Conservation (phyloP, 2,329 filamentous ascomycete species). For the Lanzia echinophila region DNA sequence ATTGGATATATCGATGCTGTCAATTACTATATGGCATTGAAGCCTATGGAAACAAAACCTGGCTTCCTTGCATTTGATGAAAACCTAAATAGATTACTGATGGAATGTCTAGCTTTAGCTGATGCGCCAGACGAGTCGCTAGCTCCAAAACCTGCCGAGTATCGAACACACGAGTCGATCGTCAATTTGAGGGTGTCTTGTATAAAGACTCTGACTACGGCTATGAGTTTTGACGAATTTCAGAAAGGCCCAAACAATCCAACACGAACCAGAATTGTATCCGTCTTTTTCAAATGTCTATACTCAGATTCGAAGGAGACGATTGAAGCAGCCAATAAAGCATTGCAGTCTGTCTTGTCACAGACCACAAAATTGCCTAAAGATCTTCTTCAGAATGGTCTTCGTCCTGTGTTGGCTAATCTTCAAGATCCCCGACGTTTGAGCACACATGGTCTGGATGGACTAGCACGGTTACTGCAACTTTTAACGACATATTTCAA, state of each 20-base stretch:
- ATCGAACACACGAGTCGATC: conserved; percentile 92
- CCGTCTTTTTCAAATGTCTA: conserved; percentile 95
- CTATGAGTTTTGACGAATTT: conserved; percentile 90
- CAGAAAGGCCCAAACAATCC: conserved; percentile 65
- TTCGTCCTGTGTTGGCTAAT: conserved; percentile 93
- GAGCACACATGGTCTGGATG: conserved; percentile 82
- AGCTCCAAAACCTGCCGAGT: conserved; percentile 87
- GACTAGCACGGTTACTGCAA: conserved; percentile 80
- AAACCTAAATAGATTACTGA: conserved; percentile 77
- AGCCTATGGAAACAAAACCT: too few relatives aligned
- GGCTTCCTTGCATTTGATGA: conserved; percentile 92
- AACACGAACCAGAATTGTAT: conserved; percentile 68
- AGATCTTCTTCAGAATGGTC: conserved; percentile 86
- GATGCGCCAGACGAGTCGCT: conserved; percentile 92
- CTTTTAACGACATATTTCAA: conserved; percentile 98
- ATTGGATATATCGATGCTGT: conserved; percentile 98
- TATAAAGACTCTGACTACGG: conserved; percentile 85
- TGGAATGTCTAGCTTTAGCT: conserved; percentile 88
- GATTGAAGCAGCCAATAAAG: conserved; percentile 87
- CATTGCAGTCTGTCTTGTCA: conserved; percentile 77
- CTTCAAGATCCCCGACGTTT: conserved; percentile 89
- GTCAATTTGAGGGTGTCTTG: conserved; percentile 88
- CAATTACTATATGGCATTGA: conserved; percentile 86
- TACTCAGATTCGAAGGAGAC: conserved; percentile 91
- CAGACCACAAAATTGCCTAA: conserved; percentile 91